These are phyloP conservation scores for Teratosphaeria destructans DNA, from an alignment of 2,329 filamentous ascomycete species.

Conservation along the genomic window DNA sequence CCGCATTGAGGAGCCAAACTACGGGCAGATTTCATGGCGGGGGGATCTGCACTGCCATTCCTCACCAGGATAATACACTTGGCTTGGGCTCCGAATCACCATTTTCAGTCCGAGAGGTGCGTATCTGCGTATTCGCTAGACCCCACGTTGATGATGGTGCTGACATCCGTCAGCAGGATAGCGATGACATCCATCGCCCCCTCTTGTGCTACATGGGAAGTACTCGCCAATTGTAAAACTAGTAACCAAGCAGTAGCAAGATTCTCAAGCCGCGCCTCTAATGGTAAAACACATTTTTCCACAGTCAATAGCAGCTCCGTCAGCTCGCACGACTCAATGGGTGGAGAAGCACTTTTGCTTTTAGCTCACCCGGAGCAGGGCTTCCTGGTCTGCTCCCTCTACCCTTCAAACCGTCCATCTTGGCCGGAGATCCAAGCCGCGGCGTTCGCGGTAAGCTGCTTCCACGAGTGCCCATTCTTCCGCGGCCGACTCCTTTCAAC, in stretches of 20 bases:
- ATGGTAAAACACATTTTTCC: neutral
- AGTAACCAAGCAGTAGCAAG: too few species aligned
- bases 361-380: constrained; percentile 15
- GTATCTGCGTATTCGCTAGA: neutral
- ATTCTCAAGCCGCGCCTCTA: too few species aligned
- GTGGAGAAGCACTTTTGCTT: constrained; percentile 10
- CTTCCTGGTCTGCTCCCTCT: constrained; percentile 9
- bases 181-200: too few species aligned
- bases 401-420: constrained; percentile 10
- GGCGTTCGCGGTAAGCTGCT: constrained; percentile 28
- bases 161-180: too few species aligned
- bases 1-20: neutral
- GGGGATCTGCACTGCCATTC: neutral
- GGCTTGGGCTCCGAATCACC: neutral
- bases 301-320: neutral
- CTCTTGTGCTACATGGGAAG: too few species aligned
- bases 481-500: constrained; percentile 23
- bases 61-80: neutral
- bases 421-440: constrained; percentile 22
- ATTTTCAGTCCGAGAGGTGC: neutral
- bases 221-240: too few species aligned
- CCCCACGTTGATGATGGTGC: neutral
- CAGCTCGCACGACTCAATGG: constrained; percentile 8
- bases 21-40: neutral
- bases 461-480: constrained; percentile 26